Evolutionary conservation across 768 basidiomycete genomes (phyloP), one percentile per base, ranked within the genome.

Genomic region (Tephrocybe rancida): DNA sequence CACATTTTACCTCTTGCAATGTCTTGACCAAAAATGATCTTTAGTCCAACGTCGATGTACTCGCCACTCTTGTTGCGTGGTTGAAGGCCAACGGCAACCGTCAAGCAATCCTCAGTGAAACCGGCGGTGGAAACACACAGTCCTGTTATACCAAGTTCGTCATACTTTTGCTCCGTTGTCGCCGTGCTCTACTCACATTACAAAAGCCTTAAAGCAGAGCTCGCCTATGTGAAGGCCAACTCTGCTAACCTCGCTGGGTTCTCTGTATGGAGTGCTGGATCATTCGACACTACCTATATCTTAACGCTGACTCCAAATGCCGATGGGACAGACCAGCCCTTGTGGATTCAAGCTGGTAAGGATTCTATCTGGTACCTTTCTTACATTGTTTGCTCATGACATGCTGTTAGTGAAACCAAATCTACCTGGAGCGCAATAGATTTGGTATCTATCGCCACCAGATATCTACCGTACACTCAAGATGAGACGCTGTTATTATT

Each of bases 191-290:
- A 43, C 11, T 44, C 9, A 44, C 11, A 14, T 13, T 24, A 30
- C 18, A 16, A 26, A 48, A 78, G 76, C 50, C 64, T 84, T 13
- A 67, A 64, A 9, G 57, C 68, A 32, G 71, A 79, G 52, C 72
- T 84, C 19, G 72, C 75, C 1, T 81, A 69, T 60, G 69, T 83
- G 44, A 77, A 78, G 58, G 62, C 64, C 8, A 69, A 76, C 54
- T 75, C 74, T 50, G 69, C 70, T 22, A 73, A 61, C 32, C 69
- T 80, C 39, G 66, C 71, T 32, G 82, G 82, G n/a, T 84, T 81
- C 70, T 70, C 78, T 18, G 70, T 77, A 30, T 83, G 81, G 82
- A 70, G 77, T 54, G 82, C 76, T 34, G 81, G 81, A 39, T 68
- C 75, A 2, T 84, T 83, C 64, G 75, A 75, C 53, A 73, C 78